These are phyloP conservation scores for Phytophthora nicotianae DNA, from an alignment of 352 stramenopile genomes.

Conservation along the genomic window DNA sequence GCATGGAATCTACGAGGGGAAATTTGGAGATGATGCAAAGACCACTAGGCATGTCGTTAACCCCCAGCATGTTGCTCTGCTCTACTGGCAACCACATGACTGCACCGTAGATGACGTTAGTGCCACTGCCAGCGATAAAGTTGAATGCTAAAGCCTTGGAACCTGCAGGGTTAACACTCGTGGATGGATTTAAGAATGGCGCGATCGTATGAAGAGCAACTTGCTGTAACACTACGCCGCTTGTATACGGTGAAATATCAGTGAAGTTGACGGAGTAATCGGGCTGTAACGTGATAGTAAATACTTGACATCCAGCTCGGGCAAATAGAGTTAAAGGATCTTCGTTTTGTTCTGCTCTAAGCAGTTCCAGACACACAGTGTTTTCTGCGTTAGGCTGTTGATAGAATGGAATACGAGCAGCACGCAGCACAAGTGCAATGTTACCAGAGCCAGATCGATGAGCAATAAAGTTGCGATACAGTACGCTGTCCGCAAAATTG, in stretches of 20 bases:
- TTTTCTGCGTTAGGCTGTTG: conserved; percentile 42
- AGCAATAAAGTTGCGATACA: conserved; percentile 59
- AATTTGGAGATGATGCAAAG: conserved; percentile 64
- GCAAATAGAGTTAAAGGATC: conserved; percentile 13
- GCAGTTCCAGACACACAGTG: conserved; percentile 10
- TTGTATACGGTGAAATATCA: conserved; percentile 11
- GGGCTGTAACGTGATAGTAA: conserved; percentile 16
- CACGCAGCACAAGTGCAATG: conserved; percentile 47
- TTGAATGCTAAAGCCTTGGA: conserved; percentile 50
- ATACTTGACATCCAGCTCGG: conserved; percentile 32
- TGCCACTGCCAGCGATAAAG: conserved; percentile 50
- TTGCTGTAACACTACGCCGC: neutral
- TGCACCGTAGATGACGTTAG: conserved; percentile 47
- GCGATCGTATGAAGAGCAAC: conserved; percentile 39
- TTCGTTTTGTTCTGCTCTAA: conserved; percentile 1
- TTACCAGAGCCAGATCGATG: conserved; percentile 19
- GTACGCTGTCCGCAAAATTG: conserved; percentile 46
- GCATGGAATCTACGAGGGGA: conserved; percentile 55
- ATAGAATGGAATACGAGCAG: conserved; percentile 63
- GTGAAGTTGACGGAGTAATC: conserved; percentile 22
- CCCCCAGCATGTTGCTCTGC: conserved; percentile 1
- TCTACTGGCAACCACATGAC: conserved; percentile 37
- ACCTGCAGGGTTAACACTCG: conserved; percentile 6
- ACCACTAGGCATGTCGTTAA: conserved; percentile 15
- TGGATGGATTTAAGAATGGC: conserved; percentile 53